Evolutionary conservation across 176 grass and related monocot genomes (phyloP), one percentile per base, ranked within the genome.

Genomic region (Paspalum vaginatum): DNA sequence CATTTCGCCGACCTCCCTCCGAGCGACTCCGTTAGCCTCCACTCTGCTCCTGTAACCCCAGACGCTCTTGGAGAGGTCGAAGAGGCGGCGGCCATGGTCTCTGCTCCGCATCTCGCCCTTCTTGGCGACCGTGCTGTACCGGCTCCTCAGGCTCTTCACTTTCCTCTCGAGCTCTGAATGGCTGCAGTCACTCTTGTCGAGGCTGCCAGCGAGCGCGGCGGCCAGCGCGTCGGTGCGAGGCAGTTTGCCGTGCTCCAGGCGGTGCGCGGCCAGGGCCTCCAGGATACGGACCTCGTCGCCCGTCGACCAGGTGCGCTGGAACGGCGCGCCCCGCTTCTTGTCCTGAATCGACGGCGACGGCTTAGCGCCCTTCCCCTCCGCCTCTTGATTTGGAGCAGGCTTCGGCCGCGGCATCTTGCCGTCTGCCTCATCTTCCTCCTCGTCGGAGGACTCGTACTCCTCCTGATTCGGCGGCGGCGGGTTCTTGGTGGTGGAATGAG

Each of bases 241-340:
- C 54, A 89, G 42, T 7, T 1, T 2, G 14, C 76, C 80, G 40
- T 89, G 84, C 88, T 87, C 70, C 53, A 7, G 40, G 5, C 68
- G 83, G 77, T 84, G 75, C 7, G 70, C 76, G 0, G 77, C 76
- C 11, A 91, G 27, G 20, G 67, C 83, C 76, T 81, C 65, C 8
- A 91, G 88, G 60, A 94, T 81, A 20, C 76, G 60, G 17, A 72
- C 22, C 53, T 87, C 86, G 41, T 91, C 86, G 0, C 86, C 79
- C 12, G 56, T 49, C 40, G 80, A 83, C 92, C 88, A 94, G 64
- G 70, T 16, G 63, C 83, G 83, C 14, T 65, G 74, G 61, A 69
- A 55, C 1, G 5, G 47, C 17, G 5, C 21, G 58, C 42, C 10
- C 48, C 41, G 48, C 61, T 77, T 83, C 53, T 74, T 77, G 47